A percentile compares a stretch with the other conserved stretches of the same genome.
Conservation (phyloP, 2,329 filamentous ascomycete genomes). For the Pseudogymnoascus sp. region DNA sequence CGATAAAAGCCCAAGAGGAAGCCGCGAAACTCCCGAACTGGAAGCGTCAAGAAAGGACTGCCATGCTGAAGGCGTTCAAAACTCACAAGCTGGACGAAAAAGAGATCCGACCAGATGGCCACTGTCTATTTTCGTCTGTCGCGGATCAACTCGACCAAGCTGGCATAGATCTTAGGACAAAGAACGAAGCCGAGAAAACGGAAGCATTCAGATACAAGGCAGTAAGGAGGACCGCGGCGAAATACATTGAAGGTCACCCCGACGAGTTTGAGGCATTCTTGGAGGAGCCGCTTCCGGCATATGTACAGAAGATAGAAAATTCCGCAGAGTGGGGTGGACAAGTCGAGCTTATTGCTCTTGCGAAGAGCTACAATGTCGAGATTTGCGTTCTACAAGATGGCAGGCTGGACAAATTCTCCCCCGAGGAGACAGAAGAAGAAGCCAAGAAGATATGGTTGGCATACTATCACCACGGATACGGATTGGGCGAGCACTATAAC, state of each 20-base stretch:
- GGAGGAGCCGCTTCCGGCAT: conserved; percentile 69
- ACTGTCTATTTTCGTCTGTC: conserved; percentile 89
- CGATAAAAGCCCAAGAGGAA: conserved; percentile 64
- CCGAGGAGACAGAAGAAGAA: conserved; percentile 38
- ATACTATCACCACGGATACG: conserved; percentile 91
- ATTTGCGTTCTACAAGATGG: conserved; percentile 86
- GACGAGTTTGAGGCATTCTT: conserved; percentile 84
- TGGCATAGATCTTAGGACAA: conserved; percentile 37
- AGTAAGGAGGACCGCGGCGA: conserved; percentile 65
- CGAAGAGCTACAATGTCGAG: conserved; percentile 69
- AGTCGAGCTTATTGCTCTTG: conserved; percentile 79
- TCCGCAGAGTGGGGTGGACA: conserved; percentile 97
- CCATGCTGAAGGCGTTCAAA: conserved; percentile 63
- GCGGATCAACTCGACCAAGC: conserved; percentile 69
- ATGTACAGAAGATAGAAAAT: conserved; percentile 70
- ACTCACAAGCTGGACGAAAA: conserved; percentile 62
- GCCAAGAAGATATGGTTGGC: conserved; percentile 70
- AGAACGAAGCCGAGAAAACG: conserved; percentile 24
- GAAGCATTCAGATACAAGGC: conserved; percentile 51
- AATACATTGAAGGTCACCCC: conserved; percentile 65
- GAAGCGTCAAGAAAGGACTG: conserved; percentile 60
- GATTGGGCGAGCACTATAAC: conserved; percentile 95
- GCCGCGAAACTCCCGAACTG: conserved; percentile 68
- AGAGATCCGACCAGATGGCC: conserved; percentile 81
- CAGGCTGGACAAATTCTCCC: conserved; percentile 66